phyloP scores from a whole-genome alignment of 129 eudicot genomes.

The Flaveria brownii region DNA sequence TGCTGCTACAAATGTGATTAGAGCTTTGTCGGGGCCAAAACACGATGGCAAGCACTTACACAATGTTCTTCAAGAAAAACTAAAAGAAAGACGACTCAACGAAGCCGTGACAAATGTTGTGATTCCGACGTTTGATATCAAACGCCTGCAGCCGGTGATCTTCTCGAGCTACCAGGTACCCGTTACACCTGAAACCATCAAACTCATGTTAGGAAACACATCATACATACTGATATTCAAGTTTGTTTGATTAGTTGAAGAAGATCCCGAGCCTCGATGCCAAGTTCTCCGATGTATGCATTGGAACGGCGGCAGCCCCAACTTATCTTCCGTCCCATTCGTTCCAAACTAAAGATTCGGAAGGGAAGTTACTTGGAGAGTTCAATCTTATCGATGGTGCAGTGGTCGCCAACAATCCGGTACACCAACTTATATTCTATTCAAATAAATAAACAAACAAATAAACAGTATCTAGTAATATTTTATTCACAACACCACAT shows the following conservation, averaged over 20 bases:
- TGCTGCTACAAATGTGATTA: not conserved
- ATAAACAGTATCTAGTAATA: too few relatives aligned
- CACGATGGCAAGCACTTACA: slow-evolving; percentile 1
- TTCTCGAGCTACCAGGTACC: slow-evolving; percentile 13
- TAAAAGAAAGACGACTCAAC: not conserved
- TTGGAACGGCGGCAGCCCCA: slow-evolving; percentile 3
- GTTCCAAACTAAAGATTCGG: not conserved
- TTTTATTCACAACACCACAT: not conserved
- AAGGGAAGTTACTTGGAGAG: not conserved
- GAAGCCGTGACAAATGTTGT: slow-evolving; percentile 1
- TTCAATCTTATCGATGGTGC: slow-evolving; percentile 11
- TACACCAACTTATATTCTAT: not conserved
- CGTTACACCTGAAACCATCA: not conserved
- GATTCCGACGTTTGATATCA: slow-evolving; percentile 1
- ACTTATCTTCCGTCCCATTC: slow-evolving; percentile 12
- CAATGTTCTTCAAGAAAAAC: not conserved
- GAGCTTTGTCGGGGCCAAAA: not conserved
- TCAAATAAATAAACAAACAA: too few relatives aligned
- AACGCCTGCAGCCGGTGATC: not conserved
- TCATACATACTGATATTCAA: not conserved
- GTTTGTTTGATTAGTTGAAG: slow-evolving; percentile 14
- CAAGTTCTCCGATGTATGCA: slow-evolving; percentile 1
- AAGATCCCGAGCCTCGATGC: not conserved
- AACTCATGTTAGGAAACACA: not conserved
- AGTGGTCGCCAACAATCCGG: slow-evolving; percentile 8